Evolutionary conservation across 331 rosid genomes (phyloP), one percentile per base, ranked within the genome.

Genomic region (Telfairia occidentalis): DNA sequence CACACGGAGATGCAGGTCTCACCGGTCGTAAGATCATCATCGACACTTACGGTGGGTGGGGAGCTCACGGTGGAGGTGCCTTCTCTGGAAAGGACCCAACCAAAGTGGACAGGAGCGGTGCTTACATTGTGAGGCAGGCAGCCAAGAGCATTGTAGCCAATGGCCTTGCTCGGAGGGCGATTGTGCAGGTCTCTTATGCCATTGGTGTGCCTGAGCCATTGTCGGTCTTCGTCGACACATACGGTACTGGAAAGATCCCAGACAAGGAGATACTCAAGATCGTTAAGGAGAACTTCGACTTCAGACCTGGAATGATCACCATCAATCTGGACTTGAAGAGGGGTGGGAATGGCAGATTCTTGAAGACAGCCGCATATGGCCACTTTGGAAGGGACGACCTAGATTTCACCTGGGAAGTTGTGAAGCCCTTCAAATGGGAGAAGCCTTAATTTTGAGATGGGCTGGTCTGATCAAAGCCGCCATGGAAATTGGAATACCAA

Each of bases 361-460:
- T 70, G 75, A 70, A 70, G 75, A 70, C 75, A 3, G 75, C 75
- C 24, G 75, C 75, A 7, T 70, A 70, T 16, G 75, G 75, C 32
- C 75, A 70, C 37, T 70, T 70, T 15, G 75, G 75, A 45, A 70
- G 75, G 75, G 75, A 70, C 30, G 75, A 70, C 40, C 40, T 40
- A 15, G 75, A 70, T 18, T 70, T 70, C 40, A 70, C 75, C 23
- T 70, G 75, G 75, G 75, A 70, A 70, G 75, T 45, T 43, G 75
- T 70, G 75, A 70, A 45, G 75, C 75, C 75, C 26, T 58, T 70
- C 26, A 70, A 70, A 45, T 70, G 75, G 75, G 75, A 70, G 75
- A 70, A 70, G 26, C 75, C 75, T 45, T 58, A 70, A 70, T 70
- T 38, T 28, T 70, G 75, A 69, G 74, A 42, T 9, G 46, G 49